phyloP scores from a whole-genome alignment of 257 asterid genomes.

The Nicotiana paniculata region DNA sequence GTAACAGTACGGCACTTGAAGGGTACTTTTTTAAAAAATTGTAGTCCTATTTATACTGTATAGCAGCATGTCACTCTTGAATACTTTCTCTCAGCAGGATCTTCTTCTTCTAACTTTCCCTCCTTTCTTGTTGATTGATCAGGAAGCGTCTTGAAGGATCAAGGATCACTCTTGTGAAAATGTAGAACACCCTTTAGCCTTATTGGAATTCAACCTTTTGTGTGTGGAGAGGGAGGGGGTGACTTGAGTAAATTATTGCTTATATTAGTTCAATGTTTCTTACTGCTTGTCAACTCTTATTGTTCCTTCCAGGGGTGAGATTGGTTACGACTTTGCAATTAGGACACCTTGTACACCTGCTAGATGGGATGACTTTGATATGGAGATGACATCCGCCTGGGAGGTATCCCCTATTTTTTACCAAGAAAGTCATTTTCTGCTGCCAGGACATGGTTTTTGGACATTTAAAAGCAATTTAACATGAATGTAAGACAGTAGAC shows the following conservation, averaged over 20 bases:
- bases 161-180: slow-evolving; percentile 63
- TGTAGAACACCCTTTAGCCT: slow-evolving; percentile 29
- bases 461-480: neutral
- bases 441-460: neutral
- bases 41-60: slow-evolving; percentile 1
- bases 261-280: slow-evolving; percentile 8
- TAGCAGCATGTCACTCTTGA: neutral
- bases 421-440: neutral
- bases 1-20: slow-evolving; percentile 69
- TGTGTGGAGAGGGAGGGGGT: neutral
- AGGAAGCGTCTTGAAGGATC: slow-evolving; percentile 96
- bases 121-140: slow-evolving; percentile 29
- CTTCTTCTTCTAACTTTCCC: neutral
- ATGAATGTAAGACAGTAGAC: neutral
- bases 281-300: slow-evolving; percentile 6
- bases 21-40: slow-evolving; percentile 49
- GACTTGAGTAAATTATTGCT: slow-evolving; percentile 1
- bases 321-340: slow-evolving; percentile 71
- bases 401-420: slow-evolving; percentile 42
- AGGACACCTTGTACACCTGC: slow-evolving; percentile 78
- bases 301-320: slow-evolving; percentile 51
- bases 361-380: slow-evolving; percentile 83
- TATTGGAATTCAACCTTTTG: neutral
- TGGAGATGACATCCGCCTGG: slow-evolving; percentile 96
- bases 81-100: neutral